Base-by-base conservation (phyloP, 306 rosid genomes). In the Cicer pinnatifidum region DNA sequence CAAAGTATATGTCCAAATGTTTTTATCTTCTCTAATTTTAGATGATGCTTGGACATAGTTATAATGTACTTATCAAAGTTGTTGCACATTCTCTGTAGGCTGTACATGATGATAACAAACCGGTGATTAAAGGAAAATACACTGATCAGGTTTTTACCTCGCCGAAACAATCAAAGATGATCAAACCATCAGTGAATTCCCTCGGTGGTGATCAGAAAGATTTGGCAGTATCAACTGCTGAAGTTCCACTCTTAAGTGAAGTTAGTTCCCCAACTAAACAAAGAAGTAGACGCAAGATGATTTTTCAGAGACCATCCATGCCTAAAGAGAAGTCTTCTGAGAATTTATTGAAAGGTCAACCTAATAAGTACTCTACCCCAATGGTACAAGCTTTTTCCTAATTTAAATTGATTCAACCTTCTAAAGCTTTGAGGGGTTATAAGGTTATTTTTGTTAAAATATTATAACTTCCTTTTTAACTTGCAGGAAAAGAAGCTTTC, bases 401-500 rank as follows among this genome's bases (percentile, higher is more conserved):
- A 39, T 77, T 79, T 53, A 39, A 40, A 43, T 37, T 6, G 48
- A 52, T 39, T 60, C 1, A 5, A 9, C 33, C 4, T 61, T 69
- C 72, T 66, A 44, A 63, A 67, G 80, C 64, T 74, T 52, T 17
- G 63, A 78, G 33, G 50, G 50, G 8, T 37, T 41, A 77, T 62
- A 62, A 39, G 57, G 60, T 59, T 74, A 64, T 47, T 66, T 62
- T 69, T 7, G 1, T 8, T 6, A 5, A 51, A 39, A 10, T 17
- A 11, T 10, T 44, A 33, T 48, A 69, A 9, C 6, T 39, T 69
- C 48, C 37, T 59, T 11, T 79, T 51, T 67, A 56, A 83, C 72
- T 80, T 82, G 82, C 87, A 91, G 98, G 96, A 87, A 62, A 82
- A 85, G 89, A 82, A 85, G 89, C 85, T 89, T 75, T 88, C 87